Evolutionary conservation across 768 basidiomycete genomes (phyloP).

Genomic region (Ramaria rubella): DNA sequence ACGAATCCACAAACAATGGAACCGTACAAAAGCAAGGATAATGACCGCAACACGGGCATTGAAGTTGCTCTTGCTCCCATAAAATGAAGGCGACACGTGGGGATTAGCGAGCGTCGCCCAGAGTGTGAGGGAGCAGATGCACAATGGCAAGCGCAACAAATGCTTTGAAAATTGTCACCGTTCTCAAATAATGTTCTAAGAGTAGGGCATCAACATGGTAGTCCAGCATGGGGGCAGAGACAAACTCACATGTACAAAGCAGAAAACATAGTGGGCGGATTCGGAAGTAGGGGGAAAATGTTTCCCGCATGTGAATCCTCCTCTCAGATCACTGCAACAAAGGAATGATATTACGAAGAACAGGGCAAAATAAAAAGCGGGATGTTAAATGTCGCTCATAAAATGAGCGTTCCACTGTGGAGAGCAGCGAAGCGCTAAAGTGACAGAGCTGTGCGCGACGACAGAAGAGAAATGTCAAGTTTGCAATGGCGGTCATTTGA

Average conservation of each 20-base stretch:
- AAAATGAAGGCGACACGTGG: slow-evolving; percentile 94
- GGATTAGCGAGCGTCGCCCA: slow-evolving; percentile 63
- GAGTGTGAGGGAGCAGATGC: slow-evolving; percentile 87
- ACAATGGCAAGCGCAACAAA: not conserved
- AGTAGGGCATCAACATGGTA: not conserved
- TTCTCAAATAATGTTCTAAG: not conserved
- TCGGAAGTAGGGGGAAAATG: slow-evolving; percentile 20
- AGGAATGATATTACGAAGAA: slow-evolving; percentile 23
- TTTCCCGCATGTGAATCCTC: slow-evolving; percentile 50
- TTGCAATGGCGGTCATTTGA: not conserved
- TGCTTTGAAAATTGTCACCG: slow-evolving; percentile 1
- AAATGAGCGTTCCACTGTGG: slow-evolving; percentile 78
- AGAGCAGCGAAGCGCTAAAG: slow-evolving; percentile 73
- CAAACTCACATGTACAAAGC: slow-evolving; percentile 4
- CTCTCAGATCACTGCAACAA: slow-evolving; percentile 26
- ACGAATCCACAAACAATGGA: no score
- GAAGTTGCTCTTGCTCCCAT: slow-evolving; percentile 66
- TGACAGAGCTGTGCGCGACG: slow-evolving; percentile 48
- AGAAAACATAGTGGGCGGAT: not conserved
- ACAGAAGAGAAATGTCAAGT: not conserved
- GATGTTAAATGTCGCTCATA: slow-evolving; percentile 60
- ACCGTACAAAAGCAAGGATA: no score
- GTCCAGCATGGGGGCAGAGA: not conserved
- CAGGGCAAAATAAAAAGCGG: slow-evolving; percentile 38
- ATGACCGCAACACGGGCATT: not conserved